phyloP scores from a whole-genome alignment of 306 rosid species.

The Trichosanthes truncata region DNA sequence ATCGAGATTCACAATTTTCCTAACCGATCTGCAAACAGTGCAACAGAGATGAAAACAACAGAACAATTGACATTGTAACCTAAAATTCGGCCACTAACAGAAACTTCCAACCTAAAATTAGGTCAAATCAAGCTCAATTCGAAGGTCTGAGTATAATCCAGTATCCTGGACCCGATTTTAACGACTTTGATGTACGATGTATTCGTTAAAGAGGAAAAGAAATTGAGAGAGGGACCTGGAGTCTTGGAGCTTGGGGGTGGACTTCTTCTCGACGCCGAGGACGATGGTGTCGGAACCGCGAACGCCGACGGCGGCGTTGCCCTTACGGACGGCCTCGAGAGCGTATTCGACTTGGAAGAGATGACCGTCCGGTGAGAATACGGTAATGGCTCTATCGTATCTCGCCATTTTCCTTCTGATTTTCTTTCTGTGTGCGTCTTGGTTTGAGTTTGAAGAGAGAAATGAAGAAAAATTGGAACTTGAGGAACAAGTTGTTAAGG shows the following conservation, averaged over 20 bases:
- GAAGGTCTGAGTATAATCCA: background rate
- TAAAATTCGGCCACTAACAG: background rate
- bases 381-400: constrained; percentile 93
- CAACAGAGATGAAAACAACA: background rate
- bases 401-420: constrained; percentile 52
- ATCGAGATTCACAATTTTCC: constrained; percentile 53
- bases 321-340: constrained; percentile 94
- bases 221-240: constrained; percentile 39
- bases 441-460: background rate
- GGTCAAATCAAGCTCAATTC: background rate
- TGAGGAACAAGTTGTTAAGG: background rate
- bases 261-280: constrained; percentile 95
- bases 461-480: background rate
- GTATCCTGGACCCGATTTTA: background rate
- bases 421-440: background rate
- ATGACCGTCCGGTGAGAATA: constrained; percentile 95
- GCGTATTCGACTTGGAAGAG: constrained; percentile 96
- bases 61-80: background rate
- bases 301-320: constrained; percentile 99
- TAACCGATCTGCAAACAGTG: constrained; percentile 32
- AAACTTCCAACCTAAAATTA: background rate
- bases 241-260: constrained; percentile 89
- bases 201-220: background rate
- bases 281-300: constrained; percentile 93
- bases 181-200: background rate